Evolutionary conservation across 108 stramenopile genomes (phyloP).

Genomic region (Fragilaria radians): DNA sequence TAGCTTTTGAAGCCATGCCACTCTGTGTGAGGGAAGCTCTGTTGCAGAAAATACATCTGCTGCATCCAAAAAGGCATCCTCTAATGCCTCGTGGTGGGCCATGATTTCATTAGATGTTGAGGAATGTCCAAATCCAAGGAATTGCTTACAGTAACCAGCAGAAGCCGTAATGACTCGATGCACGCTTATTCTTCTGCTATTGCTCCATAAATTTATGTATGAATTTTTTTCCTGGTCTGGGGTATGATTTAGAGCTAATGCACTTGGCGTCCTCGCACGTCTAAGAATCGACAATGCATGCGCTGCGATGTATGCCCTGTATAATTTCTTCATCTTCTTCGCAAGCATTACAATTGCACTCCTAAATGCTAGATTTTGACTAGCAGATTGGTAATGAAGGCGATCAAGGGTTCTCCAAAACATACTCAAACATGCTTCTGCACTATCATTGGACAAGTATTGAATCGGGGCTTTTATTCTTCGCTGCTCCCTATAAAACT

Average conservation of each 20-base stretch:
- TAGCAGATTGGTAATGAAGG: constrained; percentile 75
- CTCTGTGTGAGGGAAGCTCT: constrained; percentile 79
- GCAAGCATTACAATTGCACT: constrained; percentile 73
- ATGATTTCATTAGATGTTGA: constrained; percentile 34
- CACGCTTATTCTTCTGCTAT: constrained; percentile 62
- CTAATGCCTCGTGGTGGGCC: constrained; percentile 77
- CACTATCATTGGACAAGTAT: constrained; percentile 61
- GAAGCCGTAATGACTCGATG: constrained; percentile 75
- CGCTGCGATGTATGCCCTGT: constrained; percentile 80
- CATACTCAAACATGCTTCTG: constrained; percentile 76
- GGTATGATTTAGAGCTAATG: constrained; percentile 12
- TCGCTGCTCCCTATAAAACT: constrained; percentile 67
- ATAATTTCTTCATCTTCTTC: constrained; percentile 75
- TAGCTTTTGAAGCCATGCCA: constrained; percentile 76
- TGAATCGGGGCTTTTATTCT: constrained; percentile 35
- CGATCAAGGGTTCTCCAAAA: constrained; percentile 84
- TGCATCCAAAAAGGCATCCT: constrained; percentile 80
- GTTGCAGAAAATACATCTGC: constrained; percentile 84
- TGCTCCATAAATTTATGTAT: constrained; percentile 41
- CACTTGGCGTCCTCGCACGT: constrained; percentile 6
- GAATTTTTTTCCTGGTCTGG: constrained; percentile 15
- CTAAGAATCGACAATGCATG: constrained; percentile 67
- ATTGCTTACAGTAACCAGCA: constrained; percentile 72
- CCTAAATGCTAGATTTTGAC: constrained; percentile 79
- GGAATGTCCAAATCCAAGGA: constrained; percentile 60